These are phyloP conservation scores for Fistulina hepatica DNA, from an alignment of 1,284 basidiomycete genomes.

Conservation along the genomic window DNA sequence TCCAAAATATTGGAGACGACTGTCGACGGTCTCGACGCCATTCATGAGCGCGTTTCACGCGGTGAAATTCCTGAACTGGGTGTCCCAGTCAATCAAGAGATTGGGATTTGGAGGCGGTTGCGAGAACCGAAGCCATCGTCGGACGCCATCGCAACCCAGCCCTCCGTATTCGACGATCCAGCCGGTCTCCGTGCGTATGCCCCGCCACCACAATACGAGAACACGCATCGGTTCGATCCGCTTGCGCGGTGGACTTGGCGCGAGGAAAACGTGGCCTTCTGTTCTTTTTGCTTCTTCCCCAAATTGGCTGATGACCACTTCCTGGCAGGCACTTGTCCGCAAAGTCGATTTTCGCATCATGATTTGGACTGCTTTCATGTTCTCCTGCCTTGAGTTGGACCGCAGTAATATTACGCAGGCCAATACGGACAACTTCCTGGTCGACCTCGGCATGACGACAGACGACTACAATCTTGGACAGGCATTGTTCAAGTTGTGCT, in stretches of 20 bases:
- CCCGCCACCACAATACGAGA: constrained; percentile 48
- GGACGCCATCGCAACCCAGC: constrained; percentile 45
- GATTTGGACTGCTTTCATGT: constrained; percentile 47
- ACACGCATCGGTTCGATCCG: constrained; percentile 54
- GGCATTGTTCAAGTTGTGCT: constrained; percentile 41
- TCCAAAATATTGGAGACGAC: no score
- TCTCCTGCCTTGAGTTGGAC: constrained; percentile 51
- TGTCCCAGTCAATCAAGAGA: constrained; percentile 16
- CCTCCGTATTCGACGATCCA: constrained; percentile 52
- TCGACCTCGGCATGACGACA: constrained; percentile 38
- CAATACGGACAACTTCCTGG: constrained; percentile 46
- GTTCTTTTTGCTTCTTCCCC: not conserved
- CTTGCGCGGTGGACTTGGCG: constrained; percentile 60
- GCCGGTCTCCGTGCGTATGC: constrained; percentile 39
- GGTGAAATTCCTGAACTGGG: constrained; percentile 25
- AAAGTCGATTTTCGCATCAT: constrained; percentile 56
- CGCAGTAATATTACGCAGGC: constrained; percentile 45
- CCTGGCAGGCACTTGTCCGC: constrained; percentile 40
- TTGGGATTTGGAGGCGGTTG: constrained; percentile 19
- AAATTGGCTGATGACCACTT: constrained; percentile 5
- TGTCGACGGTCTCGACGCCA: no score
- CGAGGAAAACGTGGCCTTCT: constrained; percentile 51
- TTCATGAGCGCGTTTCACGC: no score
- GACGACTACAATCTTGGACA: constrained; percentile 64
- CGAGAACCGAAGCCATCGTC: constrained; percentile 22